A percentile compares a stretch with the other conserved stretches of the same genome.
phyloP scores from a whole-genome alignment of 208 protist species.

The Porcisia hertigi region DNA sequence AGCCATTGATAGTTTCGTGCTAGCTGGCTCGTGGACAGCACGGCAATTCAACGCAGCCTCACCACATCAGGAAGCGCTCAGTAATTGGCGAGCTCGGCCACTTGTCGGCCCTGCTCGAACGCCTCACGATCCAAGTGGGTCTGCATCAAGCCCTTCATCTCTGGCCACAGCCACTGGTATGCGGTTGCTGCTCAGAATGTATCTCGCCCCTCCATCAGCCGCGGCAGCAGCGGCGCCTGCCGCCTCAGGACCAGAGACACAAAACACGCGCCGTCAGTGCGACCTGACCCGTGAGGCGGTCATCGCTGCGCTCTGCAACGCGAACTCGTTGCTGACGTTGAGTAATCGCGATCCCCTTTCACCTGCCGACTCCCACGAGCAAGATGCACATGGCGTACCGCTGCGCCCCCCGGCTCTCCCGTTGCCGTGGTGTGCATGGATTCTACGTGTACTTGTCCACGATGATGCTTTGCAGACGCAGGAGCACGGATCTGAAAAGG shows the following conservation, averaged over 20 bases:
- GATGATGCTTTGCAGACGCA: background rate
- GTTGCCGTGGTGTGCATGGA: constrained; percentile 27
- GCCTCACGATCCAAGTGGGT: background rate
- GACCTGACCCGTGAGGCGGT: background rate
- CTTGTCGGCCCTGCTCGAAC: background rate
- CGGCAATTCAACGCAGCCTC: background rate
- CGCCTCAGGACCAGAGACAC: background rate
- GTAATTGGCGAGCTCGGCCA: background rate
- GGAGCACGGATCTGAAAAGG: background rate
- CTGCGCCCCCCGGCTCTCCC: background rate
- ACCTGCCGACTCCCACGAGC: background rate
- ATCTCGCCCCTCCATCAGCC: background rate
- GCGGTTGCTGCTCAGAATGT: constrained; percentile 9
- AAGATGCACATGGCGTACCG: background rate
- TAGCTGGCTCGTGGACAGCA: constrained; percentile 1
- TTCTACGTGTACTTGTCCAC: constrained; percentile 21
- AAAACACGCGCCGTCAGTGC: background rate
- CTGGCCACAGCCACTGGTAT: constrained; percentile 1
- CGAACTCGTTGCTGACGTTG: background rate
- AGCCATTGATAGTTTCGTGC: constrained; percentile 11
- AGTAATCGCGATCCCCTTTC: background rate
- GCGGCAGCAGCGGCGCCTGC: background rate
- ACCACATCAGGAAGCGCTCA: background rate
- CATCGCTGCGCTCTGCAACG: background rate
- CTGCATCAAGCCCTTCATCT: background rate